Evolutionary conservation across 1,284 basidiomycete genomes (phyloP).

Genomic region (Ceratobasidium theobromae): DNA sequence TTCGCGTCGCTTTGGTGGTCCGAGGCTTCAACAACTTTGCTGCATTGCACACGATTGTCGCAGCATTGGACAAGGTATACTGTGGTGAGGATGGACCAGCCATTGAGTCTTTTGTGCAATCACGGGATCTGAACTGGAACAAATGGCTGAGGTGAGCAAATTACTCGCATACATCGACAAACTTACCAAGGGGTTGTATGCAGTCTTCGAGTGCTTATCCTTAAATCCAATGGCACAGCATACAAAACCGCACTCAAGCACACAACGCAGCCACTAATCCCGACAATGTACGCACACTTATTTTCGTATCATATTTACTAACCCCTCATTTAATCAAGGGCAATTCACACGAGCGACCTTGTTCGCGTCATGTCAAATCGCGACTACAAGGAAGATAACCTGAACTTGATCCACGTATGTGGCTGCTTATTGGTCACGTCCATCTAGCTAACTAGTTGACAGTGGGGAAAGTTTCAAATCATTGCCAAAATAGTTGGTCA

Average conservation of each 20-base stretch:
- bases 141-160: slow-evolving; percentile 56
- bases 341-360: slow-evolving; percentile 78
- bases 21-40: slow-evolving; percentile 65
- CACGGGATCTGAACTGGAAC: slow-evolving; percentile 60
- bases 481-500: slow-evolving; percentile 69
- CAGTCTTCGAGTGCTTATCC: slow-evolving; percentile 73
- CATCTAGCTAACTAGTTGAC: neutral
- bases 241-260: slow-evolving; percentile 77
- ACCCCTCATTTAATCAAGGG: slow-evolving; percentile 50
- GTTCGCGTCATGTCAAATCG: slow-evolving; percentile 75
- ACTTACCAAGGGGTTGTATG: neutral
- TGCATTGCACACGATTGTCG: slow-evolving; percentile 75
- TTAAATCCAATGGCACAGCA: slow-evolving; percentile 67
- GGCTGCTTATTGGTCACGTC: neutral
- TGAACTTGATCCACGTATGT: slow-evolving; percentile 58
- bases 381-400: slow-evolving; percentile 62
- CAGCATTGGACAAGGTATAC: slow-evolving; percentile 75
- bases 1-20: slow-evolving; percentile 73
- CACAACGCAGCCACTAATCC: slow-evolving; percentile 76
- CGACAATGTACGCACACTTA: slow-evolving; percentile 62
- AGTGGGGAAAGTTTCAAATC: slow-evolving; percentile 82
- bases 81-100: slow-evolving; percentile 60
- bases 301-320: neutral
- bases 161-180: neutral
- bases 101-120: slow-evolving; percentile 66